phyloP scores from a whole-genome alignment of 495 filamentous ascomycete genomes.

The Platismatia glauca region DNA sequence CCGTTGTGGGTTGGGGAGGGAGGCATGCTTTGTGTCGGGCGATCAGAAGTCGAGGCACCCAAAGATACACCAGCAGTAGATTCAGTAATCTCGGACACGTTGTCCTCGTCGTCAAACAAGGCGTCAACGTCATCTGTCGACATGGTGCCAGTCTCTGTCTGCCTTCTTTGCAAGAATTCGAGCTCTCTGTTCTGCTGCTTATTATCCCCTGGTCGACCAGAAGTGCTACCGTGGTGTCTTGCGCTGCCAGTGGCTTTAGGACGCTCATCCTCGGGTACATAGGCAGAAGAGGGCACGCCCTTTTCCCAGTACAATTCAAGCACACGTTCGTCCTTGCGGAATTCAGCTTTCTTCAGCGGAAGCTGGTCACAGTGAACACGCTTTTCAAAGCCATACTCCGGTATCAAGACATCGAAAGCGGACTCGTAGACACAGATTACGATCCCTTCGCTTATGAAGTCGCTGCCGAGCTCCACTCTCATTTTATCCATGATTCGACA shows the following conservation, averaged over 20 bases:
- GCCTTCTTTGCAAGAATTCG: slow-evolving; percentile 79
- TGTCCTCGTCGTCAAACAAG: slow-evolving; percentile 87
- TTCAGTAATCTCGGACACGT: slow-evolving; percentile 75
- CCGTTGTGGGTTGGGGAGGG: slow-evolving; percentile 79
- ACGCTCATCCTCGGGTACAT: slow-evolving; percentile 93
- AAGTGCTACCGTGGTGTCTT: slow-evolving; percentile 47
- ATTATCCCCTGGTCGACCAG: slow-evolving; percentile 69
- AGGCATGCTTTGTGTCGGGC: slow-evolving; percentile 92
- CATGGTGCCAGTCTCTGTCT: slow-evolving; percentile 87
- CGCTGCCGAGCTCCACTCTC: slow-evolving; percentile 73
- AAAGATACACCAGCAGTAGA: slow-evolving; percentile 80
- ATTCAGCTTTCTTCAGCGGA: slow-evolving; percentile 96
- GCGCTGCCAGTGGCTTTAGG: slow-evolving; percentile 65
- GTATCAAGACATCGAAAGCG: slow-evolving; percentile 95
- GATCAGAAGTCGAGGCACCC: slow-evolving; percentile 49
- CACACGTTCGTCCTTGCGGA: slow-evolving; percentile 85
- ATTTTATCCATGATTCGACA: slow-evolving; percentile 90
- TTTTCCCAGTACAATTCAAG: slow-evolving; percentile 99
- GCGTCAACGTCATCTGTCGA: slow-evolving; percentile 85
- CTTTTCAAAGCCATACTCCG: slow-evolving; percentile 98
- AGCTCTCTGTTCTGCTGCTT: slow-evolving; percentile 69
- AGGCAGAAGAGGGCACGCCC: slow-evolving; percentile 90
- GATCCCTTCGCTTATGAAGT: slow-evolving; percentile 93
- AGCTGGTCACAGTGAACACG: slow-evolving; percentile 97
- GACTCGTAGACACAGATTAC: slow-evolving; percentile 98